phyloP scores from a whole-genome alignment of 208 protist genomes.

The Leishmania major region DNA sequence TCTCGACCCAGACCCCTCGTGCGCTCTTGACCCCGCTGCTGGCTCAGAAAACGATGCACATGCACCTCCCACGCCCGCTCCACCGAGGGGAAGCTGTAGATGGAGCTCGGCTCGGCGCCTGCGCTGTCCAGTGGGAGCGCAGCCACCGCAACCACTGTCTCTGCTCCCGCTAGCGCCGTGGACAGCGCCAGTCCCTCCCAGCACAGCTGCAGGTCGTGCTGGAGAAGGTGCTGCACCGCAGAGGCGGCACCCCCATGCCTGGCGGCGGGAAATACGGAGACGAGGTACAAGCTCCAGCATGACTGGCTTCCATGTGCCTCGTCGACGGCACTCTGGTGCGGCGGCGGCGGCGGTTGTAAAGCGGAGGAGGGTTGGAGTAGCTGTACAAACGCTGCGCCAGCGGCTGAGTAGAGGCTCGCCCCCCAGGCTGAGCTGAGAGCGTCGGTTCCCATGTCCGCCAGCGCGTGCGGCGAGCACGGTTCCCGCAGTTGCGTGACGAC shows the following conservation, averaged over 20 bases:
- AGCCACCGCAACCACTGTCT: slow-evolving; percentile 22
- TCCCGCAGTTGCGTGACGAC: slow-evolving; percentile 5
- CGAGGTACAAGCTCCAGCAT: not conserved
- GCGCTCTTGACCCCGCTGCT: not conserved
- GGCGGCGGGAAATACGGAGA: not conserved
- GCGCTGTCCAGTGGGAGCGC: slow-evolving; percentile 30
- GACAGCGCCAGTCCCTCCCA: slow-evolving; percentile 29
- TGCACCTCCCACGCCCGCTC: slow-evolving; percentile 49
- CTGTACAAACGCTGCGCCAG: slow-evolving; percentile 12
- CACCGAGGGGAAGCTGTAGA: slow-evolving; percentile 50
- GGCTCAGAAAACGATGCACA: slow-evolving; percentile 3
- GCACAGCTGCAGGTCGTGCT: slow-evolving; percentile 22
- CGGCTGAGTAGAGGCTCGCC: slow-evolving; percentile 15
- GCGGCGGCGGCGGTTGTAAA: not conserved
- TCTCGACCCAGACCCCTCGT: not conserved
- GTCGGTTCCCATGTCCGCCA: slow-evolving; percentile 5
- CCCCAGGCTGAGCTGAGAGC: slow-evolving; percentile 11
- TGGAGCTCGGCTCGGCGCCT: slow-evolving; percentile 4
- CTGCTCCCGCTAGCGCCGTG: not conserved
- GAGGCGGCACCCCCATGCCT: slow-evolving; percentile 4
- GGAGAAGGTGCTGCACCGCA: slow-evolving; percentile 21
- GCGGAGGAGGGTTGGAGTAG: not conserved
- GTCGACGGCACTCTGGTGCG: not conserved
- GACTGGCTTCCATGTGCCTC: not conserved
- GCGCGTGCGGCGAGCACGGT: slow-evolving; percentile 16